phyloP scores from a whole-genome alignment of 768 basidiomycete genomes.

The Tulasnella sp. region DNA sequence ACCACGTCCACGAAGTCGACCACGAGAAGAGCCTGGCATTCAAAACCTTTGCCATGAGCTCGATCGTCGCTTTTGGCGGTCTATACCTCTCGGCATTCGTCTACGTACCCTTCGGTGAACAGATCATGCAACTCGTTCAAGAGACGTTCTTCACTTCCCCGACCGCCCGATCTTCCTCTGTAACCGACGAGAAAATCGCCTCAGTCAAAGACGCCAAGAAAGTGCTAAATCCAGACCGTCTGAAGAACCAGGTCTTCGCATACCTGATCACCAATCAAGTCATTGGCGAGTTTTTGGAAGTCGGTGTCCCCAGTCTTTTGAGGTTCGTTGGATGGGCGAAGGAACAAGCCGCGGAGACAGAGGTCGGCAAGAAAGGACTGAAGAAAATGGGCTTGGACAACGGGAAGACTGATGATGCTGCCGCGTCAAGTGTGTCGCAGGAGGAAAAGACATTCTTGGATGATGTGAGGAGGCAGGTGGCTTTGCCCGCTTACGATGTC shows the following conservation, averaged over 20 bases:
- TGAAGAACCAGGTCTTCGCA: conserved; percentile 92
- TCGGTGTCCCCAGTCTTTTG: conserved; percentile 77
- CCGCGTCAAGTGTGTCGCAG: conserved; percentile 43
- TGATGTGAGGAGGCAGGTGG: conserved; percentile 72
- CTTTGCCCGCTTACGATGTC: conserved; percentile 76
- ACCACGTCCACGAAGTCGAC: conserved; percentile 78
- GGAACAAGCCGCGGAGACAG: conserved; percentile 64
- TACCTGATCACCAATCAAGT: conserved; percentile 89
- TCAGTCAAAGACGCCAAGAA: conserved; percentile 44
- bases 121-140: conserved; percentile 66
- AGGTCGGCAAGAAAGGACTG: conserved; percentile 71
- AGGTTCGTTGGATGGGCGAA: conserved; percentile 60
- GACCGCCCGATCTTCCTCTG: conserved; percentile 34
- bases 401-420: conserved; percentile 37
- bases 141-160: conserved; percentile 31
- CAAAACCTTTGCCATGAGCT: conserved; percentile 88
- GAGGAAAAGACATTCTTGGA: conserved; percentile 83
- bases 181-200: conserved; percentile 40
- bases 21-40: conserved; percentile 80
- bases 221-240: conserved; percentile 49
- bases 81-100: conserved; percentile 93
- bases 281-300: conserved; percentile 73
- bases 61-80: conserved; percentile 88
- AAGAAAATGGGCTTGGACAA: conserved; percentile 49
- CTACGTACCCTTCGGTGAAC: conserved; percentile 91